Conservation (phyloP, 2,329 filamentous ascomycete genomes). For the Cordyceps pruinosa region DNA sequence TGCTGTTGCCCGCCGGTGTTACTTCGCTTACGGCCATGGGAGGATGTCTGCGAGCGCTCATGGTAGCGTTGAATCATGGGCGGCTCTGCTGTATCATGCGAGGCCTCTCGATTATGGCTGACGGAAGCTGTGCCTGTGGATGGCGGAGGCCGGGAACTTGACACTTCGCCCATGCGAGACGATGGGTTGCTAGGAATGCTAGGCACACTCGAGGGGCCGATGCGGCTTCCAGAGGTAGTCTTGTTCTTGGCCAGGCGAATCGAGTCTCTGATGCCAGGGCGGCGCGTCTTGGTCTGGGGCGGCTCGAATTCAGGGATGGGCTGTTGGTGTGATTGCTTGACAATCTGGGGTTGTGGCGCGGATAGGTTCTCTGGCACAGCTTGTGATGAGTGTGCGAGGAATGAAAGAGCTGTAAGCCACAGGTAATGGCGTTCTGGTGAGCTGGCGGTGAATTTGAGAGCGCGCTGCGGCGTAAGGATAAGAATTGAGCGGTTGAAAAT, state of each 20-base stretch:
- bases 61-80: constrained; percentile 65
- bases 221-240: constrained; percentile 31
- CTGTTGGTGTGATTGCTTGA: constrained; percentile 25
- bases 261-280: constrained; percentile 69
- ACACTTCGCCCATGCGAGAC: constrained; percentile 29
- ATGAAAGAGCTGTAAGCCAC: constrained; percentile 91
- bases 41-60: constrained; percentile 40
- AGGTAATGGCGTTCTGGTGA: constrained; percentile 83
- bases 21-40: constrained; percentile 79
- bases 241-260: constrained; percentile 81
- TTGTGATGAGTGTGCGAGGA: constrained; percentile 84
- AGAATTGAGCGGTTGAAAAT: constrained; percentile 91
- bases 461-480: constrained; percentile 86
- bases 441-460: constrained; percentile 87
- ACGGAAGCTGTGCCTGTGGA: constrained; percentile 31
- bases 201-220: constrained; percentile 45
- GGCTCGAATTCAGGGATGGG: constrained; percentile 46
- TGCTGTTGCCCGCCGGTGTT: constrained; percentile 66
- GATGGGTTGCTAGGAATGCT: constrained; percentile 34
- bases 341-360: constrained; percentile 37
- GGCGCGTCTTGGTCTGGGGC: constrained; percentile 41
- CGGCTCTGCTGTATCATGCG: constrained; percentile 59
- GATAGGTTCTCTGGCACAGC: constrained; percentile 67
- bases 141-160: constrained; percentile 33
- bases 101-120: constrained; percentile 40